Conservation (phyloP, 1,284 basidiomycete genomes). For the Vanrija pseudolonga region DNA sequence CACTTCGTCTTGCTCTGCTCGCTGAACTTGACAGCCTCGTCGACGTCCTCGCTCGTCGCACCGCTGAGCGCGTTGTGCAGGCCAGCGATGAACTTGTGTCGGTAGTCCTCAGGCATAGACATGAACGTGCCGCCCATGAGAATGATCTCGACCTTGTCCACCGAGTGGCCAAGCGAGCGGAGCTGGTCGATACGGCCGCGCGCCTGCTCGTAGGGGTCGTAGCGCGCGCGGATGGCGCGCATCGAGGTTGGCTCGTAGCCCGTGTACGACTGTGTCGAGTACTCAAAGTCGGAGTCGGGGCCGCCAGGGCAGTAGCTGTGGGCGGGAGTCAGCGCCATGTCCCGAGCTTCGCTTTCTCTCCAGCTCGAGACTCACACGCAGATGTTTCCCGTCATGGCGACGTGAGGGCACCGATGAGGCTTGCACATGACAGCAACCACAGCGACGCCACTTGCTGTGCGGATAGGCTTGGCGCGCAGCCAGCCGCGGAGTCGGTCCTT, state of each 20-base stretch:
- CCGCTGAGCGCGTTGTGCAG: conserved; percentile 96
- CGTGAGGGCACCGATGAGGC: conserved; percentile 98
- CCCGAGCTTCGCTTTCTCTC: background rate
- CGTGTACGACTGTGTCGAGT: conserved; percentile 97
- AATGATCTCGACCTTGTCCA: conserved; percentile 99
- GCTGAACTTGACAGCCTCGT: conserved; percentile 97
- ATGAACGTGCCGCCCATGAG: conserved; percentile 99
- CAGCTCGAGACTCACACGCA: conserved; percentile 69
- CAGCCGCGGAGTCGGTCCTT: conserved; percentile 87
- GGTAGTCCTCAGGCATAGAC: conserved; percentile 97
- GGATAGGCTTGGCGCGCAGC: conserved; percentile 87
- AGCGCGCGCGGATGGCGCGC: conserved; percentile 95
- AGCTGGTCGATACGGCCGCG: conserved; percentile 92
- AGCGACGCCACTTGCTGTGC: conserved; percentile 96
- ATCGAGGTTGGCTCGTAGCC: conserved; percentile 98
- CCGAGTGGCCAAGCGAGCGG: conserved; percentile 88
- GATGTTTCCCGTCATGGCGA: conserved; percentile 99
- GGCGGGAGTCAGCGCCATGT: background rate
- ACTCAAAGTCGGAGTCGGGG: conserved; percentile 99
- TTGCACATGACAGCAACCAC: conserved; percentile 99
- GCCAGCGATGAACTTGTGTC: conserved; percentile 89
- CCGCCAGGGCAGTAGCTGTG: conserved; percentile 96
- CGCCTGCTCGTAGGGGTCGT: conserved; percentile 98
- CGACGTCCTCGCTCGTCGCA: conserved; percentile 86
- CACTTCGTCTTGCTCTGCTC: conserved; percentile 98